A percentile compares a stretch with the other conserved stretches of the same genome.
Evolutionary conservation across 2,329 filamentous ascomycete genomes (phyloP).

Genomic region (Aaosphaeria pasadenensis): DNA sequence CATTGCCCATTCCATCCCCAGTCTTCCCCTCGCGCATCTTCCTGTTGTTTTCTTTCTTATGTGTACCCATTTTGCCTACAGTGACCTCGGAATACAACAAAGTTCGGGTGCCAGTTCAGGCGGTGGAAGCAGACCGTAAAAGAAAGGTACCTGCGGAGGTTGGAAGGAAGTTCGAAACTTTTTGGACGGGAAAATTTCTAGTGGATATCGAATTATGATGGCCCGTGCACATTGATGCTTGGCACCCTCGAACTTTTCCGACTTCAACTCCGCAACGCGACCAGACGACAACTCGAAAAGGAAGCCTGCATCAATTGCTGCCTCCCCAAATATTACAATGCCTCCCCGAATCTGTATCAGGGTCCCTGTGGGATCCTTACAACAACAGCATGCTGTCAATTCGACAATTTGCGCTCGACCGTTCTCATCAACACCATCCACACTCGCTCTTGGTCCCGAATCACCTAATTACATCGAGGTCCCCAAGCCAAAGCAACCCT

Average conservation of each 20-base stretch:
- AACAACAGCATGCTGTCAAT: slow-evolving; percentile 8
- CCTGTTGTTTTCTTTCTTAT: slow-evolving; percentile 86
- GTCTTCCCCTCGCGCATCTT: slow-evolving; percentile 81
- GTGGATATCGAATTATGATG: no score
- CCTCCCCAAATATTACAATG: slow-evolving; percentile 25
- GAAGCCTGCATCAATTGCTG: slow-evolving; percentile 1
- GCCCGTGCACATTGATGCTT: no score
- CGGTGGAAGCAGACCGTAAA: no score
- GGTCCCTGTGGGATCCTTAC: slow-evolving; percentile 23
- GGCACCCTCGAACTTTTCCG: no score
- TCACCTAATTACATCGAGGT: slow-evolving; percentile 85
- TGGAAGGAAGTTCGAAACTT: no score
- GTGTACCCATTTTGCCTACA: slow-evolving; percentile 66
- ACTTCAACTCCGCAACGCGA: no score
- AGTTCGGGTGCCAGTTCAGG: no score
- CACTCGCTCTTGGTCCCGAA: slow-evolving; percentile 66
- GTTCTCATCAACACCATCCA: slow-evolving; percentile 47
- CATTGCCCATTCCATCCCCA: slow-evolving; percentile 84
- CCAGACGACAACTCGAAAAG: no score
- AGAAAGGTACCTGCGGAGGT: no score
- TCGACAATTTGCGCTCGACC: slow-evolving; percentile 15
- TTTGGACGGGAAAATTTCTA: no score
- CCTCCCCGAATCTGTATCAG: slow-evolving; percentile 41
- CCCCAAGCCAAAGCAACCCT: slow-evolving; percentile 71
- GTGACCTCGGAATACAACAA: no score